Base-by-base conservation (phyloP, 345 rosid genomes). In the Salix brachista region DNA sequence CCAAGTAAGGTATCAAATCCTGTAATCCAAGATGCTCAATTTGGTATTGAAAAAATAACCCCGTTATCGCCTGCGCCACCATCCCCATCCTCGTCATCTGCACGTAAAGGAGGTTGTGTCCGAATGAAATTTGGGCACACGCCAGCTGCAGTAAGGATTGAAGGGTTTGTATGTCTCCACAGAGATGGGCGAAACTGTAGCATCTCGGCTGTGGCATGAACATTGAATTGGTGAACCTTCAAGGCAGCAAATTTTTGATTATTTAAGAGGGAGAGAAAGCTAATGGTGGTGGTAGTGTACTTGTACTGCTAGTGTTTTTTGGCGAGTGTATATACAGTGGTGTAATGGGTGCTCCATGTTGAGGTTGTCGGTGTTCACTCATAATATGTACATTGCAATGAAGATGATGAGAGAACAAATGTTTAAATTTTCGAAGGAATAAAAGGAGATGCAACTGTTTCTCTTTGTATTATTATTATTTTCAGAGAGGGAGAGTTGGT, bases 91-190 rank as follows among this genome's bases (percentile, higher is more conserved):
- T 71, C 86, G 17, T 44, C 77, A 26, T 36, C 75, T 1, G 73
- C 71, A 26, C 73, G 82, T 30, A 66, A 69, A 64, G 84, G 78
- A 21, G 87, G 92, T 13, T 87, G 92, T 78, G 90, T 86, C 60
- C 85, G 94, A 72, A 78, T 73, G 84, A 90, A 89, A 68, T 86
- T 78, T 8, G 93, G 89, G 80, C 78, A 87, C 60, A 84, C 76
- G 61, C 94, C 93, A 13, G 89, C 90, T 14, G 87, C 90, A 7
- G 92, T 91, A 56, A 90, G 96, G 78, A 86, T 93, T 52, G 97
- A 93, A 87, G 97, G 97, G 52, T 93, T 93, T 52, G 90, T 91
- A 79, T 90, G 94, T 76, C 88, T 87, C 23, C 83, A 78, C 85
- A 69, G 90, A 77, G 89, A 91, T 75, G 60, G 86, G 39, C 87